Evolutionary conservation across 441 rosid species (phyloP).

Genomic region (Flueggea neowawraea): DNA sequence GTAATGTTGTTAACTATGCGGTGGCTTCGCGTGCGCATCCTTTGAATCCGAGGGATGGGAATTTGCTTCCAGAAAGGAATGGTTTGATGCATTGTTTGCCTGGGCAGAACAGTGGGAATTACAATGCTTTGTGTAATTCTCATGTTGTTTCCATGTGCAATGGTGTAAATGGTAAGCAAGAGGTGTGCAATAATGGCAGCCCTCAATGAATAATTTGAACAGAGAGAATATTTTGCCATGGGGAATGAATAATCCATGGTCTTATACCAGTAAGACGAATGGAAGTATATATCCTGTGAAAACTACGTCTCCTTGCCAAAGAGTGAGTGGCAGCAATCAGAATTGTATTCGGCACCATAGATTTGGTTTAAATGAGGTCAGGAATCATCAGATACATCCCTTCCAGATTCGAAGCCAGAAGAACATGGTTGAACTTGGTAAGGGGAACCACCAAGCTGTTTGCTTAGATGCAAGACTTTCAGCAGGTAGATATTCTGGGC

Average conservation of each 20-base stretch:
- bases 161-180: constrained; percentile 5
- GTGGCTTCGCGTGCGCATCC: constrained; percentile 8
- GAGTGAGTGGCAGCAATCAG: too few species aligned
- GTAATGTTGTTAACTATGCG: constrained; percentile 1
- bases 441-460: constrained; percentile 3
- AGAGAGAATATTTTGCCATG: constrained; percentile 30
- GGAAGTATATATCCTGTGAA: constrained; percentile 12
- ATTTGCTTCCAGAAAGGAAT: constrained; percentile 11
- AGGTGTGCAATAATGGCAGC: constrained; percentile 4
- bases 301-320: constrained; percentile 2
- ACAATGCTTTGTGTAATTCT: neutral
- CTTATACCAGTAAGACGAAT: constrained; percentile 3
- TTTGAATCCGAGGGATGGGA: constrained; percentile 20
- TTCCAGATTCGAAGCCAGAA: too few species aligned
- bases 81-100: neutral
- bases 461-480: constrained; percentile 20
- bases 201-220: constrained; percentile 16
- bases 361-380: neutral
- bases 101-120: constrained; percentile 5
- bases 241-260: neutral
- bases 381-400: neutral
- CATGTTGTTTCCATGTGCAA: constrained; percentile 2
- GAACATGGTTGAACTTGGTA: too few species aligned
- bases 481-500: constrained; percentile 8
- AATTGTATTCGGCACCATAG: too few species aligned